Base-by-base conservation (phyloP, 768 basidiomycete species). In the Neoboletus magnificus region DNA sequence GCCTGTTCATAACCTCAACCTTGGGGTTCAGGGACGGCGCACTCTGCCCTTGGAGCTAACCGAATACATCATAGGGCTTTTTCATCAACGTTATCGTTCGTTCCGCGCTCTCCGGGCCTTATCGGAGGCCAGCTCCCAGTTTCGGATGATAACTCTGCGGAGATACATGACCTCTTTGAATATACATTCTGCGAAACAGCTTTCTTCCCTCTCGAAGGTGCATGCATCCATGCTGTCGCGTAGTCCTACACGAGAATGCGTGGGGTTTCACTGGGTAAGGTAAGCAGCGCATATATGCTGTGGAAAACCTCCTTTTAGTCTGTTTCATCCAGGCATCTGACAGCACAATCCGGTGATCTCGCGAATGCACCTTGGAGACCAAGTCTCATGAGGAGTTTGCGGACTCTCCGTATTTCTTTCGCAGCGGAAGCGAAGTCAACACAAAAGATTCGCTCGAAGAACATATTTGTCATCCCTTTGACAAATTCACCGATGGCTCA, bases 261-360 rank as follows among this genome's bases (percentile, higher is more conserved):
- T 66, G 16, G 76, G 75, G 6, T 76, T 77, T 57, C 55, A 60
- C 33, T 82, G 80, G 76, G 74, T 81, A 44, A 79, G 70, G 82
- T 83, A 57, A 56, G 78, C 73, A 40, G 18, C 44, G 56, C 54
- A 65, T 58, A 69, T 65, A 57, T 66, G 36, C 42, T 27, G 22
- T n/a, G 23, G 8, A 50, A 33, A 37, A 37, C 42, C 16, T 33
- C 43, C 10, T 23, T 54, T 42, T 56, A 53, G 51, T 47, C 8
- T 29, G 30, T 29, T 51, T 33, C 43, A 22, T 43, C 27, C n/a
- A 71, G 70, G 55, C 55, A 42, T 48, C 45, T 71, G 44, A 47
- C 51, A 15, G 65, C 58, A 32, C 50, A 47, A 7, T 65, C 66
- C 4, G 57, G 48, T 1, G 53, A 59, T 35, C 59, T 70, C 25